These are phyloP conservation scores for Magnaporthales sp. DNA, from an alignment of 2,329 filamentous ascomycete genomes.

Conservation along the genomic window DNA sequence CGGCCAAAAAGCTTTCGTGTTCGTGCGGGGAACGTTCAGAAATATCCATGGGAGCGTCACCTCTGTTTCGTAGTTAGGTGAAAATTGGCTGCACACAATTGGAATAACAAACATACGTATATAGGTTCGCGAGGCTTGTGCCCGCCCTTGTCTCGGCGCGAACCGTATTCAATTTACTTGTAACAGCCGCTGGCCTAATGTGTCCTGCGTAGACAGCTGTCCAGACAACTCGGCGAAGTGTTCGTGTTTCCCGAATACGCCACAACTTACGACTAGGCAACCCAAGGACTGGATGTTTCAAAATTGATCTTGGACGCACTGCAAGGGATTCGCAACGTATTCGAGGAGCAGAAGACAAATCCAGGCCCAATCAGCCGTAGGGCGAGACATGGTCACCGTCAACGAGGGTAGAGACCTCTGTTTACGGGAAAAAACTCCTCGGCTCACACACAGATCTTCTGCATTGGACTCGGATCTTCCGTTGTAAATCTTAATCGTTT, in stretches of 20 bases:
- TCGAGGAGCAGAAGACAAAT: not conserved
- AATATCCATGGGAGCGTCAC: no score
- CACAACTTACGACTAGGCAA: not conserved
- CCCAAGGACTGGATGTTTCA: not conserved
- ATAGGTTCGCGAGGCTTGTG: not conserved
- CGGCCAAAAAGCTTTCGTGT: no score
- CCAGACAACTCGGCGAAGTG: not conserved
- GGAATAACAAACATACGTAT: not conserved
- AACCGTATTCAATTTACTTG: not conserved
- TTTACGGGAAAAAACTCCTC: no score
- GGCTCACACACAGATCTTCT: not conserved
- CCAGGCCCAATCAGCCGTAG: no score
- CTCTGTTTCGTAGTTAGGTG: no score
- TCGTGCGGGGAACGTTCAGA: no score
- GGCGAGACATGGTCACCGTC: no score
- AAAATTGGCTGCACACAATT: no score
- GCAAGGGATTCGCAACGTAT: not conserved
- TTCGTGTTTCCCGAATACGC: not conserved
- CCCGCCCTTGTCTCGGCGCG: not conserved
- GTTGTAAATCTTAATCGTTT: not conserved
- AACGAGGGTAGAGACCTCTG: no score
- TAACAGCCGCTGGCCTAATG: not conserved
- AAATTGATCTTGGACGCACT: not conserved
- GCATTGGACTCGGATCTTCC: not conserved
- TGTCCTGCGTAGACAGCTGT: not conserved